Evolutionary conservation across 2,329 filamentous ascomycete species (phyloP), one percentile per base, ranked within the genome.

Genomic region (Penicillium hesseltinei): DNA sequence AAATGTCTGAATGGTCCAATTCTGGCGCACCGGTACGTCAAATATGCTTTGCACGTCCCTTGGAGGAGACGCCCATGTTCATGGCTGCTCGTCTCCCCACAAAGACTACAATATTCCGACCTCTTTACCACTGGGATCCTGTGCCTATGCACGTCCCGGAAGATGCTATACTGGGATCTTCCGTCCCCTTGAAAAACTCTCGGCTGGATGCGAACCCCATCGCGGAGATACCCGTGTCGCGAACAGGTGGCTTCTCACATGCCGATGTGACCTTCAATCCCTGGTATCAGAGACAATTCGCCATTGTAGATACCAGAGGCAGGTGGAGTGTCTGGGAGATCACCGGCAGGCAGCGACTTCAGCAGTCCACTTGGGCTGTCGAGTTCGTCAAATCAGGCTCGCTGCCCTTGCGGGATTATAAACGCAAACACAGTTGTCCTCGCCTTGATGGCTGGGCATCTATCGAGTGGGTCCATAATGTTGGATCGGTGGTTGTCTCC

Each of bases 251-350:
- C 0, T 66, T 69, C 31, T 62, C 78, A 4, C 82, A 85, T 67
- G 79, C 79, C 1, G 79, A 86, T 69, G 75, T 87, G 11, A 69
- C 78, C 7, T 87, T 87, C 69, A 85, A 87, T 64, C 84, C 84
- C 4, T 83, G 80, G 75, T 82, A 83, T 66, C 77, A 81, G 56
- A 76, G 77, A n/a, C 81, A 84, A 64, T 68, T 87, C 56, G 84
- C 77, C 2, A 73, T 86, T 15, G 69, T 86, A 21, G 83, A 87
- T 66, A 75, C 77, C 44, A 63, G 69, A 31, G 83, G 82, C 1
- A 73, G 72, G 39, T 88, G 84, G 85, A 80, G 74, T 52, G 67
- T 86, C 39, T 78, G 73, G 79, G 74, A 75, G 57, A 62, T 81
- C 23, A 69, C 71, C 29, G 71, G 73, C 43, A 68, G 71, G 33